Evolutionary conservation across 306 rosid species (phyloP).

Genomic region (Inga oerstediana): DNA sequence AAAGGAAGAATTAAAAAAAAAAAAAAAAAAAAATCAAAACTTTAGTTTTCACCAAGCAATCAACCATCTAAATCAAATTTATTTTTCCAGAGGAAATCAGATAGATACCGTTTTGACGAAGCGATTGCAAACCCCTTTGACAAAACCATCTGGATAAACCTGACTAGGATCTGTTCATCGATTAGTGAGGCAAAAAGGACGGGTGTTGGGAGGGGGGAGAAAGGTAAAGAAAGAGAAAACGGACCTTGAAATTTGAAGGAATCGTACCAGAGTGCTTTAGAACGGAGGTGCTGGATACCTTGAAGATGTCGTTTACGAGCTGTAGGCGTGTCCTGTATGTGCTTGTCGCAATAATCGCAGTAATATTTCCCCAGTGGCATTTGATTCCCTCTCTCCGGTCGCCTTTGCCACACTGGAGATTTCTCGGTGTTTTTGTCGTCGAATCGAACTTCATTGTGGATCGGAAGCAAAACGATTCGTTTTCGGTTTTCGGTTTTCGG

Average conservation of each 20-base stretch:
- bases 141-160: conserved; percentile 24
- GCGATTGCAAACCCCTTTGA: conserved; percentile 59
- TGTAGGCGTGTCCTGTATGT: conserved; percentile 68
- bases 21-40: not conserved
- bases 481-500: not conserved
- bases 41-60: not conserved
- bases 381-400: conserved; percentile 5
- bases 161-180: conserved; percentile 10
- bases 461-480: not conserved
- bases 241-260: conserved; percentile 51
- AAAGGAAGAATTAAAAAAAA: not conserved
- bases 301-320: conserved; percentile 78
- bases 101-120: conserved; percentile 62
- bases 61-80: not conserved
- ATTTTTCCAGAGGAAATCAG: not conserved
- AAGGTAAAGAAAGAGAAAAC: not conserved
- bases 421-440: not conserved
- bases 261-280: conserved; percentile 88
- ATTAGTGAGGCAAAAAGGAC: not conserved
- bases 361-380: conserved; percentile 60
- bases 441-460: not conserved
- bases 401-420: not conserved
- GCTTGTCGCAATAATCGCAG: conserved; percentile 88
- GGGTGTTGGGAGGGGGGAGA: not conserved
- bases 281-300: conserved; percentile 67